A percentile compares a stretch with the other conserved stretches of the same genome.
Conservation (phyloP, 2,329 filamentous ascomycete species). For the Cercospora citrullina region DNA sequence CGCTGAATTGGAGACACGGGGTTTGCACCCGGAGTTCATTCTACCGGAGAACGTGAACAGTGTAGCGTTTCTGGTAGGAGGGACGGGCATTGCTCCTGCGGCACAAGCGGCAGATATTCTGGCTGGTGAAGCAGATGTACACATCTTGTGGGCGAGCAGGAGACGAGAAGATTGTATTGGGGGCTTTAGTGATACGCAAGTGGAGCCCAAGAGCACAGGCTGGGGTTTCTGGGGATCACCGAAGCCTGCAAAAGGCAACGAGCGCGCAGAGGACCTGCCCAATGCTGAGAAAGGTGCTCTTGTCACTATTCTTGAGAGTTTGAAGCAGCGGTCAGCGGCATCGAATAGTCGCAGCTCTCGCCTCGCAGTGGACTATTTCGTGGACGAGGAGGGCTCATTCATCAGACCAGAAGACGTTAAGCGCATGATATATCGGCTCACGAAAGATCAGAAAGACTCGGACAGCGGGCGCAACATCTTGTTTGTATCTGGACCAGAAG, state of each 20-base stretch:
- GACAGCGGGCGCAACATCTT: constrained; percentile 60
- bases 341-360: constrained; percentile 33
- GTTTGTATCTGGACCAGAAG: constrained; percentile 87
- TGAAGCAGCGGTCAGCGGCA: constrained; percentile 49
- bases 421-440: constrained; percentile 31
- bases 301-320: constrained; percentile 60
- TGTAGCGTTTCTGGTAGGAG: constrained; percentile 84
- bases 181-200: constrained; percentile 54
- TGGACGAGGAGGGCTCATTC: constrained; percentile 74
- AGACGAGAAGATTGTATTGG: constrained; percentile 64
- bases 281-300: constrained; percentile 50
- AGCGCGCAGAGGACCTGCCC: constrained; percentile 2
- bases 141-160: constrained; percentile 81
- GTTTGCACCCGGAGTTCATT: constrained; percentile 69
- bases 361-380: constrained; percentile 70
- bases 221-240: constrained; percentile 25
- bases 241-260: constrained; percentile 1
- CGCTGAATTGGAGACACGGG: constrained; percentile 70
- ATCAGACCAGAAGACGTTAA: constrained; percentile 53
- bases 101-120: constrained; percentile 70
- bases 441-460: constrained; percentile 27
- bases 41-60: constrained; percentile 55
- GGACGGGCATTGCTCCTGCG: constrained; percentile 88
- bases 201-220: constrained; percentile 17
- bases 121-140: constrained; percentile 55